Base-by-base conservation (phyloP, 345 rosid species). In the Kernera saxatilis region DNA sequence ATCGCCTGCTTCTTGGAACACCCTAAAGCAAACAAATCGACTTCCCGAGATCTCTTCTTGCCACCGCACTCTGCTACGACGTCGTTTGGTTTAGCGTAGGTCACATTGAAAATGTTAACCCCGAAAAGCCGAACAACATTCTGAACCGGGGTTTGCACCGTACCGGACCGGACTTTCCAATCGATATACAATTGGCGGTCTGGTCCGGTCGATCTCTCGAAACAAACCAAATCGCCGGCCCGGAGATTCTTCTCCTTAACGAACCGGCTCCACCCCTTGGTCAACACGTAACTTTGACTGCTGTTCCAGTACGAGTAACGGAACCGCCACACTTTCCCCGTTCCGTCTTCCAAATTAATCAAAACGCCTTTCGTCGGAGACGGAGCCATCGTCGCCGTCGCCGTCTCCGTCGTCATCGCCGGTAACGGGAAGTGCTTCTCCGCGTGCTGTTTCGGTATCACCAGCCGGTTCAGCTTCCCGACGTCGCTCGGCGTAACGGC, bases 241-340 rank as follows among this genome's bases (percentile, higher is more conserved):
- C 82, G 80, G 36, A 93, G 77, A 56, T 68, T 82, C 83, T 89
- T 93, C 81, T 93, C 98, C 69, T 89, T 91, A 1, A 93, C 98
- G 52, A 89, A 93, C 23, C 92, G 83, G 87, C 91, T 91, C 98
- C 97, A 93, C 2, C 98, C 98, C 55, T 89, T 89, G 3, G 98
- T 93, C 65, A 93, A 79, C 60, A 91, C 98, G 64, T 91, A 93
- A 71, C 97, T 93, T 39, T 87, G 98, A 81, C 98, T 93, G 53
- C 96, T 93, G 68, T 89, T 93, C 98, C 98, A 93, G 69, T 93
- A 93, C 12, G 97, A 89, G 75, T 93, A 93, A 75, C 98, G 81
- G 54, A 93, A 93, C 76, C 98, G 72, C 98, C 98, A 93, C 26
- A 93, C 92, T 78, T 88, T 91, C 1, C 98, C 94, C 0, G 82